Conservation (phyloP, 768 basidiomycete species). For the Boletus speciosus region DNA sequence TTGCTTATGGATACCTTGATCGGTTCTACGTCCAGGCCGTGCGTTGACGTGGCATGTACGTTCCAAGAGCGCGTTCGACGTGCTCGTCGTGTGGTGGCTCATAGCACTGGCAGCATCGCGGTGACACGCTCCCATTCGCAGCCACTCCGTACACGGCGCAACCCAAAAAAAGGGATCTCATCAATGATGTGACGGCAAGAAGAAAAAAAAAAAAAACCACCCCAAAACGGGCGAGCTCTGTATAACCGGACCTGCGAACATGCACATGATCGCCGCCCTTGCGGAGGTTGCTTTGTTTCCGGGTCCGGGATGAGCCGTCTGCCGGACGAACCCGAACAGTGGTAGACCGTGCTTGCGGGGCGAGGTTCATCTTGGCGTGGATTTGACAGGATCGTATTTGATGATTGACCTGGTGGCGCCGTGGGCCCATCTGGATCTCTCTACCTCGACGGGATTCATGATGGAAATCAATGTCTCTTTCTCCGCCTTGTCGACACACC, state of each 20-base stretch:
- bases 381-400: background rate
- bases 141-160: background rate
- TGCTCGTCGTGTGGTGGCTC: background rate
- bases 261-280: constrained; percentile 7
- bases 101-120: background rate
- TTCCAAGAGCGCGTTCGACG: background rate
- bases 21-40: background rate
- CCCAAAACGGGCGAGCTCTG: background rate
- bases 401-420: constrained; percentile 6
- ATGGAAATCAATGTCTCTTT: background rate
- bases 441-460: background rate
- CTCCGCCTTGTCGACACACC: background rate
- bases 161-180: background rate
- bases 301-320: background rate
- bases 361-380: background rate
- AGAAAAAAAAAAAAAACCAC: background rate
- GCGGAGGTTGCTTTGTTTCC: background rate
- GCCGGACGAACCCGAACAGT: background rate
- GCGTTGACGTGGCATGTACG: background rate
- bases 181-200: background rate
- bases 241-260: background rate
- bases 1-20: no score
- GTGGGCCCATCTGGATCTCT: background rate
- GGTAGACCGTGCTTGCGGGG: background rate
- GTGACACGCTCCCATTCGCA: background rate